phyloP scores from a whole-genome alignment of 78 protist species.

The Protostelium mycophagum region DNA sequence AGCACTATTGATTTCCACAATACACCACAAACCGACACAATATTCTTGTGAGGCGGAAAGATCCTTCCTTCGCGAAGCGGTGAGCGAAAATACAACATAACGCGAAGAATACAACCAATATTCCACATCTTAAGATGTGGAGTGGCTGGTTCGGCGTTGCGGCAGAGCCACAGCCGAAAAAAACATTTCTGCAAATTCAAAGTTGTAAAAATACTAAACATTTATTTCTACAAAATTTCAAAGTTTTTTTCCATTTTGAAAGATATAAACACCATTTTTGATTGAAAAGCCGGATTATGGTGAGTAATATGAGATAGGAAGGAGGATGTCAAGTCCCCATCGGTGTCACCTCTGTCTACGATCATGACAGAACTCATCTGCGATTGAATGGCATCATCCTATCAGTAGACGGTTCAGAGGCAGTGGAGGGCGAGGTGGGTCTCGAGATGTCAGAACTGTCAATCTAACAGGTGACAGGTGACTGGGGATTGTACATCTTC shows the following conservation, averaged over 20 bases:
- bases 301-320: constrained; percentile 8
- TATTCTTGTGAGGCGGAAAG: constrained; percentile 50
- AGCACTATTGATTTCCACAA: constrained; percentile 9
- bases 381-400: constrained; percentile 33
- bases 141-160: too few relatives aligned
- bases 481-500: not conserved
- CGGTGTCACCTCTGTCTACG: constrained; percentile 34
- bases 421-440: not conserved
- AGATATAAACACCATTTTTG: too few relatives aligned
- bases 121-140: too few relatives aligned
- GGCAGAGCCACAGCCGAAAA: too few relatives aligned
- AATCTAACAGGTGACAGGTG: not conserved
- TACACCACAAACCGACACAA: constrained; percentile 11
- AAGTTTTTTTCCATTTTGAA: too few relatives aligned
- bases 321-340: constrained; percentile 82
- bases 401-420: constrained; percentile 35
- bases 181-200: too few relatives aligned
- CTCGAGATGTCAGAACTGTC: not conserved
- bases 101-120: too few relatives aligned
- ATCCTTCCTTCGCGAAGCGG: constrained; percentile 38
- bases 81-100: too few relatives aligned
- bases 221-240: too few relatives aligned
- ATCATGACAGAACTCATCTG: not conserved
- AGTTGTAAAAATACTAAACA: too few relatives aligned
- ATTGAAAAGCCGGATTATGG: not conserved